These are phyloP conservation scores for Neofusicoccum umdonicola DNA, from an alignment of 2,329 filamentous ascomycete species.

Conservation along the genomic window DNA sequence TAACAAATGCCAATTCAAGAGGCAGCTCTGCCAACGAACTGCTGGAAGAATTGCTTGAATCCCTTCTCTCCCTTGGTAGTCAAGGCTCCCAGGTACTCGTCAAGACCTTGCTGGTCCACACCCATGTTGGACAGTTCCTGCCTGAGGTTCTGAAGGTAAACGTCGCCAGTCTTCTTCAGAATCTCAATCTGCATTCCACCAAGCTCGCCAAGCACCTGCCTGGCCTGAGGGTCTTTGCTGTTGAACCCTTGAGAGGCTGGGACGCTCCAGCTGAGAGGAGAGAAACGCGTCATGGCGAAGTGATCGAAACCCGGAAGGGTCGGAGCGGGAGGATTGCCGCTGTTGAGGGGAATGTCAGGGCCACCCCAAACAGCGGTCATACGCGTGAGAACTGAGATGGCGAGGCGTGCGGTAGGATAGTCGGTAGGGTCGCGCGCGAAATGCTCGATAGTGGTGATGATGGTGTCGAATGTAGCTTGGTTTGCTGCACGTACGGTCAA, in stretches of 20 bases:
- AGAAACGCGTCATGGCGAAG: slow-evolving; percentile 87
- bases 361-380: slow-evolving; percentile 92
- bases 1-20: neutral
- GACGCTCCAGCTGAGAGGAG: slow-evolving; percentile 85
- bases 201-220: slow-evolving; percentile 84
- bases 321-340: slow-evolving; percentile 26
- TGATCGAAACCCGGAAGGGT: slow-evolving; percentile 81
- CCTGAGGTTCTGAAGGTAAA: slow-evolving; percentile 71
- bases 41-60: slow-evolving; percentile 17
- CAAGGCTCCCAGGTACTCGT: slow-evolving; percentile 58
- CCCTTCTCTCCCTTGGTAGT: slow-evolving; percentile 26
- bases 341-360: slow-evolving; percentile 53
- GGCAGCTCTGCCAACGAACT: slow-evolving; percentile 13
- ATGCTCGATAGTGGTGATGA: slow-evolving; percentile 81
- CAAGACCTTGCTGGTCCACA: slow-evolving; percentile 62
- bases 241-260: slow-evolving; percentile 77
- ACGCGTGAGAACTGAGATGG: slow-evolving; percentile 75
- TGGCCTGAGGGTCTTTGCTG: slow-evolving; percentile 81
- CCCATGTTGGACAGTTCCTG: slow-evolving; percentile 65
- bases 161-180: slow-evolving; percentile 81
- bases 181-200: slow-evolving; percentile 84
- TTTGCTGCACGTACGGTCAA: slow-evolving; percentile 55
- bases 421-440: slow-evolving; percentile 76
- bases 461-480: slow-evolving; percentile 82
- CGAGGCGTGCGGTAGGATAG: slow-evolving; percentile 66